A percentile compares a stretch with the other conserved stretches of the same genome.
phyloP scores from a whole-genome alignment of 768 basidiomycete genomes.

The Russula olivacea region DNA sequence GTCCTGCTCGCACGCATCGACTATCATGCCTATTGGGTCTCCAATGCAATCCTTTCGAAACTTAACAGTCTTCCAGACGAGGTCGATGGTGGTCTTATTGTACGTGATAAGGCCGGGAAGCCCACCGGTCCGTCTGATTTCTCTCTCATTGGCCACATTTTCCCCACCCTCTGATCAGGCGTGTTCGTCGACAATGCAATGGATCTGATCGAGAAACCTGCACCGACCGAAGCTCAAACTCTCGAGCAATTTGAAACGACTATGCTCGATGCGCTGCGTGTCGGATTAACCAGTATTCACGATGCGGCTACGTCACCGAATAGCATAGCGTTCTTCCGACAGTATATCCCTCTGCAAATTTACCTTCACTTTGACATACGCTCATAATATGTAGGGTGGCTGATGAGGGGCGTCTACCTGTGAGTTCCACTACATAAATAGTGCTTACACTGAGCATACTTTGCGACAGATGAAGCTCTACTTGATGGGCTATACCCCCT shows the following conservation, averaged over 20 bases:
- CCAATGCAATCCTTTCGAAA: constrained; percentile 58
- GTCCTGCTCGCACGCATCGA: constrained; percentile 78
- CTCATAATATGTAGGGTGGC: constrained; percentile 48
- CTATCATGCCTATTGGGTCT: constrained; percentile 84
- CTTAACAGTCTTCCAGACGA: constrained; percentile 54
- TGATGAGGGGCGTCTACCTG: constrained; percentile 60
- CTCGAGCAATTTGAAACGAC: constrained; percentile 60
- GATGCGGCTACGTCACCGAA: constrained; percentile 58
- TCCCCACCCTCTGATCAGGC: constrained; percentile 34
- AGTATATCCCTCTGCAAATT: constrained; percentile 37
- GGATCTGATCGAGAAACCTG: constrained; percentile 60
- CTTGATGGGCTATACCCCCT: constrained; percentile 46
- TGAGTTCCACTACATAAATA: constrained; percentile 32
- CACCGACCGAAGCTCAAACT: constrained; percentile 51
- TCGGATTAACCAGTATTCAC: constrained; percentile 82
- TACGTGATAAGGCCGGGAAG: constrained; percentile 52
- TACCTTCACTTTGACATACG: constrained; percentile 4
- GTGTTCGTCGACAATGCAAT: constrained; percentile 88
- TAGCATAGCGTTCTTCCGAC: constrained; percentile 57
- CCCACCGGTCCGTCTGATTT: constrained; percentile 55
- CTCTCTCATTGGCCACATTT: not conserved
- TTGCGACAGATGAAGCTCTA: constrained; percentile 49
- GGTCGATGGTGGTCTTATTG: constrained; percentile 69
- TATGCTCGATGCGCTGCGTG: constrained; percentile 60
- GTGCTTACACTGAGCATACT: not conserved